Evolutionary conservation across 75 land plant genomes (phyloP), one percentile per base, ranked within the genome.

Genomic region (Isoetes taiwanensis): DNA sequence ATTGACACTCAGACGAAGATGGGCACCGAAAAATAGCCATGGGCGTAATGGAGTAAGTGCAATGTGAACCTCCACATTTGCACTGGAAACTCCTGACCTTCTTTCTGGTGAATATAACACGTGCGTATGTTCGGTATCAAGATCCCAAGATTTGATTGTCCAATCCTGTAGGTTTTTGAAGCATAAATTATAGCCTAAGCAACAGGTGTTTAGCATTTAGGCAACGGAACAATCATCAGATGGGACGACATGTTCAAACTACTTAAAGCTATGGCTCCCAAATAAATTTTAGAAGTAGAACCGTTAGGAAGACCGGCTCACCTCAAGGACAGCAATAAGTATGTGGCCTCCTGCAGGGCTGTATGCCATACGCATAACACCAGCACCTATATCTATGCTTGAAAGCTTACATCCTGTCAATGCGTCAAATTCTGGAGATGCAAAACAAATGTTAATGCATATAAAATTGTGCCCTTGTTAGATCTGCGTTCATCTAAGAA

Each of bases 21-120:
- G 96, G 40, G 93, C 83, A 30, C 90, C 96, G 64, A 87, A 94
- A 73, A 94, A 94, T 1, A 94, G 86, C 65, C 93, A 80, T 40
- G 89, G 96, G 63, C 82, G 87, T 14, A 94, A 78, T 53, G 99
- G 96, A 28, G 99, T 94, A 57, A 94, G 64, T 12, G 99, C 99
- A 57, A 88, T 77, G 68, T 94, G 99, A 21, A 94, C 94, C 67
- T 94, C 99, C 37, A 84, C 58, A 59, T 79, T 96, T 21, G 77
- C 42, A 34, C 69, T 59, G 42, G 84, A 69, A 3, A 65, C 82
- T 28, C 80, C 87, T 61, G 59, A 64, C 62, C 72, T 81, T 69
- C 78, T 84, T 62, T 77, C 99, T 57, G 90, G 95, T 21, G 99
- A 84, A 67, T 88, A 85, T 31, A 94, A 66, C 12, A 94, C 90